A percentile compares a stretch with the other conserved stretches of the same genome.
These are phyloP conservation scores for Podosphaera fusca DNA, from an alignment of 2,329 filamentous ascomycete genomes.

Conservation along the genomic window DNA sequence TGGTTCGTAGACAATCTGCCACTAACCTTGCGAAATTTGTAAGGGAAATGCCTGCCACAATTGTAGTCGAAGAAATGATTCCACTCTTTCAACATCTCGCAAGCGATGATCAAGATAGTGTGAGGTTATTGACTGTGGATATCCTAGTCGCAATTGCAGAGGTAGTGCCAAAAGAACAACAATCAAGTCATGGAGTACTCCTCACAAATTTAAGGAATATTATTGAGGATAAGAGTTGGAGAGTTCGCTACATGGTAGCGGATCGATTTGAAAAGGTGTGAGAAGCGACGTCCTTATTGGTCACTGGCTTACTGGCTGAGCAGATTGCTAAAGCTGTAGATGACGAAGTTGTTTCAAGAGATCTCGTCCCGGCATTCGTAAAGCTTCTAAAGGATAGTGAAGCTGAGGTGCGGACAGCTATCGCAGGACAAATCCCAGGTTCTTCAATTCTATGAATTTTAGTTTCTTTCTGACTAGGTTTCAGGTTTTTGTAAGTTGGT, in stretches of 20 bases:
- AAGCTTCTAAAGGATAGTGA: conserved; percentile 96
- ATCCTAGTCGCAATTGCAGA: conserved; percentile 92
- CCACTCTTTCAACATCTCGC: conserved; percentile 93
- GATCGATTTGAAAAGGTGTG: conserved; percentile 89
- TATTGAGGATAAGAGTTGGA: conserved; percentile 99
- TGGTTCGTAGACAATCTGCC: conserved; percentile 91
- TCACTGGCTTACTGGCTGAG: conserved; percentile 6
- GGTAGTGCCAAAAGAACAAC: conserved; percentile 92
- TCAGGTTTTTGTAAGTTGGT: conserved; percentile 77
- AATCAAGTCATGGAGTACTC: conserved; percentile 83
- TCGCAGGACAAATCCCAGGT: conserved; percentile 88
- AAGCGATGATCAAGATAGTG: conserved; percentile 91
- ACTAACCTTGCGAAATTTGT: conserved; percentile 95
- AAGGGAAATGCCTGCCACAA: conserved; percentile 77
- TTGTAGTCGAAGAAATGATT: conserved; percentile 97
- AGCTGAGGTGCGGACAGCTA: conserved; percentile 88
- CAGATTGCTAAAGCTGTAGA: conserved; percentile 96
- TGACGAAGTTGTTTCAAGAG: conserved; percentile 81
- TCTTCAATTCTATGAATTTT: conserved; percentile 9
- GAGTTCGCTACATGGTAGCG: conserved; percentile 96
- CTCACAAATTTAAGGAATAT: conserved; percentile 74
- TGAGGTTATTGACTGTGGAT: conserved; percentile 84
- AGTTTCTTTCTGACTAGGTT: conserved; percentile 5
- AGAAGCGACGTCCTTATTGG: not conserved
- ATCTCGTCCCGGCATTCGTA: conserved; percentile 89